Conservation (phyloP, 441 rosid genomes). For the Populus hybrid region DNA sequence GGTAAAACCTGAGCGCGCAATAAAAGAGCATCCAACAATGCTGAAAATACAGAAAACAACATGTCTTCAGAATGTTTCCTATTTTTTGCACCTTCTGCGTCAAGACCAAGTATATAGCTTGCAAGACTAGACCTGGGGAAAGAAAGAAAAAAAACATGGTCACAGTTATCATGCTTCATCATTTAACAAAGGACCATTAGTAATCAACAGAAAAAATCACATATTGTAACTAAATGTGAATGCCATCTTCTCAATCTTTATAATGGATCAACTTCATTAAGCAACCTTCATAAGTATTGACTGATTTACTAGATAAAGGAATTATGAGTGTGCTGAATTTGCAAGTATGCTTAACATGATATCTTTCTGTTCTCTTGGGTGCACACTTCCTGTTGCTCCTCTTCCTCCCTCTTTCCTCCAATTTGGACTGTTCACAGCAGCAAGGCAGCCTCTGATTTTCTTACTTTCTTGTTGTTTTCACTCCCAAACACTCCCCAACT, state of each 20-base stretch:
- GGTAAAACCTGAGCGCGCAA: slow-evolving; percentile 82
- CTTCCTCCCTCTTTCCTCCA: not conserved
- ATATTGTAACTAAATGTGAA: not conserved
- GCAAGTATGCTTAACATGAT: not conserved
- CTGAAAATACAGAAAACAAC: slow-evolving; percentile 71
- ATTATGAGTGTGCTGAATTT: not conserved
- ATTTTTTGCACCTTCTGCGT: slow-evolving; percentile 39
- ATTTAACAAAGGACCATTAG: not conserved
- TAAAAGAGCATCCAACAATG: slow-evolving; percentile 80
- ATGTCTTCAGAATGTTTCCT: slow-evolving; percentile 54
- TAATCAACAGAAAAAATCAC: not conserved
- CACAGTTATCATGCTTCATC: slow-evolving; percentile 3
- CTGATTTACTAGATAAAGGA: not conserved
- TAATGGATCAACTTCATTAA: not conserved
- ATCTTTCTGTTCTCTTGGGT: not conserved
- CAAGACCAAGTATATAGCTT: slow-evolving; percentile 65
- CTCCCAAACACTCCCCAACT: not conserved
- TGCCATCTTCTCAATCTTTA: not conserved
- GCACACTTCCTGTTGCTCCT: not conserved
- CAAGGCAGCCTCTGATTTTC: not conserved
- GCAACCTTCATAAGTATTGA: not conserved
- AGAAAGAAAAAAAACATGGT: slow-evolving; percentile 6
- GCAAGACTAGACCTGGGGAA: slow-evolving; percentile 75
- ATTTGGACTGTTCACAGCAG: not conserved
- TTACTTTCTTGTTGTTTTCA: not conserved